Conservation (phyloP, 331 rosid genomes). For the Quercus lobata region DNA sequence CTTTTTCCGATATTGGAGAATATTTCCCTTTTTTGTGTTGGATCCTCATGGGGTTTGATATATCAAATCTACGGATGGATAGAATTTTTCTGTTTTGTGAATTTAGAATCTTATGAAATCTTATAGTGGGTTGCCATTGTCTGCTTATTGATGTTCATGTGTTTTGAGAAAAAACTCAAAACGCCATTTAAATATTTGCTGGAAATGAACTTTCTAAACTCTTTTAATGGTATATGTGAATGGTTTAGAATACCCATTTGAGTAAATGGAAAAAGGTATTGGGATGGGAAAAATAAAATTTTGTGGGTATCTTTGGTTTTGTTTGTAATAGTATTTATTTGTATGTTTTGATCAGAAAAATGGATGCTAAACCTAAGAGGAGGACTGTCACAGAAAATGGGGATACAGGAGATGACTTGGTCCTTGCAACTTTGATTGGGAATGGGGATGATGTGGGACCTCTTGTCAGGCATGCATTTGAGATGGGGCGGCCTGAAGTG, state of each 20-base stretch:
- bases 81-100: neutral
- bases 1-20: neutral
- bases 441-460: slow-evolving; percentile 89
- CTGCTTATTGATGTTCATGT: neutral
- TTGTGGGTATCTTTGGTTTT: neutral
- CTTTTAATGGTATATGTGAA: neutral
- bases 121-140: neutral
- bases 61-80: neutral
- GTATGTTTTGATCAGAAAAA: slow-evolving; percentile 26
- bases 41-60: neutral
- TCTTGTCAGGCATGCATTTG: slow-evolving; percentile 84
- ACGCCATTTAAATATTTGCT: neutral
- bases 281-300: neutral
- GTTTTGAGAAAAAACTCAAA: neutral
- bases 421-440: slow-evolving; percentile 68
- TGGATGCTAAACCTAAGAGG: slow-evolving; percentile 63
- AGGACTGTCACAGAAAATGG: slow-evolving; percentile 53
- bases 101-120: neutral
- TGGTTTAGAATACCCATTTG: neutral
- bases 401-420: slow-evolving; percentile 79
- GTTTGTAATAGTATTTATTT: neutral
- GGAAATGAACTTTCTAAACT: neutral
- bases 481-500: slow-evolving; percentile 76
- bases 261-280: neutral
- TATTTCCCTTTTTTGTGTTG: neutral